Evolutionary conservation across 2,329 filamentous ascomycete species (phyloP).

Genomic region (Apiospora saccharicola): DNA sequence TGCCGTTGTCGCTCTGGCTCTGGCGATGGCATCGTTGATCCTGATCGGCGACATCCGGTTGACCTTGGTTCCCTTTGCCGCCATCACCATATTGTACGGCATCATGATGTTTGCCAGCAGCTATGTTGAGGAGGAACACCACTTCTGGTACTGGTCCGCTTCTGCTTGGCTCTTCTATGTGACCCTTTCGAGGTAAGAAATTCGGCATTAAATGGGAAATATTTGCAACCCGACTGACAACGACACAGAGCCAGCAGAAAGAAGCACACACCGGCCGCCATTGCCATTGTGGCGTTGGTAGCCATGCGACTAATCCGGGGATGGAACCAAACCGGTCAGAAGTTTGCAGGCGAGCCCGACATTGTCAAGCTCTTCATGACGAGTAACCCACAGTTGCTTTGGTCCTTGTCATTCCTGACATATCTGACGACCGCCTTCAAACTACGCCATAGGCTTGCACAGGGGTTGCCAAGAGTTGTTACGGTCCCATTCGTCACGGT

Average conservation of each 20-base stretch:
- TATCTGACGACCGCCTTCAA: slow-evolving; percentile 69
- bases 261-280: not conserved
- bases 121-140: slow-evolving; percentile 97
- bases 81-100: slow-evolving; percentile 70
- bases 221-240: not conserved
- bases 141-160: slow-evolving; percentile 96
- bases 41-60: slow-evolving; percentile 35
- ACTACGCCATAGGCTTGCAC: slow-evolving; percentile 49
- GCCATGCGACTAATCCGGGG: slow-evolving; percentile 73
- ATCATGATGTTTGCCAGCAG: slow-evolving; percentile 98
- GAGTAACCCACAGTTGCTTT: slow-evolving; percentile 71
- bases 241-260: not conserved
- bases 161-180: slow-evolving; percentile 72
- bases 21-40: slow-evolving; percentile 51
- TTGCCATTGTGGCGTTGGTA: slow-evolving; percentile 57
- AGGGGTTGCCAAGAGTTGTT: slow-evolving; percentile 46
- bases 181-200: slow-evolving; percentile 51
- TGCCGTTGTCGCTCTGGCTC: slow-evolving; percentile 45
- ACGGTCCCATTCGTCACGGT: slow-evolving; percentile 50
- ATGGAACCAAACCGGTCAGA: slow-evolving; percentile 98
- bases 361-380: slow-evolving; percentile 77
- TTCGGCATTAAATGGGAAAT: not conserved
- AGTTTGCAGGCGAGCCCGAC: slow-evolving; percentile 89
- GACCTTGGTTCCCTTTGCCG: slow-evolving; percentile 51
- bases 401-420: slow-evolving; percentile 73